Evolutionary conservation across 257 asterid genomes (phyloP), one percentile per base, ranked within the genome.

Genomic region (Gentiana macrophylla): DNA sequence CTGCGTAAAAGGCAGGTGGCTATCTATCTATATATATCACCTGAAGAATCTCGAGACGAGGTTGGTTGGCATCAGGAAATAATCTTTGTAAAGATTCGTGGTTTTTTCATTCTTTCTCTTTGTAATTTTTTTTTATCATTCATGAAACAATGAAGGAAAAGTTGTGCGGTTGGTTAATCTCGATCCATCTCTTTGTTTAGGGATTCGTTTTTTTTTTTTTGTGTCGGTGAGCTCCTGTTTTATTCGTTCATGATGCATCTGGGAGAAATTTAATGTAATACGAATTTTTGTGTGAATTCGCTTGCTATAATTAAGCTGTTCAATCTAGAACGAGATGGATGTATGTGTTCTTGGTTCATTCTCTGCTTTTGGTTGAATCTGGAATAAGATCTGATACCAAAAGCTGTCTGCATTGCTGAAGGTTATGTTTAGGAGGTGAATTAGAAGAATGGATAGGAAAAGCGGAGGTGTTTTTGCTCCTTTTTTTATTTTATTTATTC

Each of bases 101-200:
- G 49, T 32, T 56, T 51, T 41, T 3, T 60, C 61, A 35, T 2
- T 59, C 33, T 13, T n/a, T 34, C 24, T 32, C 2, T n/a, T 12
- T 1, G 32, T 24, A 52, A 15, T 15, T 50, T 6, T 54, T 53
- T 61, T 61, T 37, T 3, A 32, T 49, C 8, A 8, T 47, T 24
- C 24, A 24, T 24, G 24, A 24, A 24, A 24, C 24, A 24, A 24
- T 24, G 24, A 45, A 12, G 47, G 34, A 11, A 61, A 61, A 61
- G 43, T 8, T 7, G 46, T 41, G 46, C 46, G 24, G 24, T 24
- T 24, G 24, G 52, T 37, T 38, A 57, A 61, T 52, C 55, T 72
- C 70, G 79, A 69, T 69, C 79, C 78, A 57, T 68, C 71, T 60
- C 50, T 35, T 47, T 58, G 32, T n/a, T 48, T 63, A 41, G 67